phyloP scores from a whole-genome alignment of 805 yeast genomes.

The Lachancea waltii region DNA sequence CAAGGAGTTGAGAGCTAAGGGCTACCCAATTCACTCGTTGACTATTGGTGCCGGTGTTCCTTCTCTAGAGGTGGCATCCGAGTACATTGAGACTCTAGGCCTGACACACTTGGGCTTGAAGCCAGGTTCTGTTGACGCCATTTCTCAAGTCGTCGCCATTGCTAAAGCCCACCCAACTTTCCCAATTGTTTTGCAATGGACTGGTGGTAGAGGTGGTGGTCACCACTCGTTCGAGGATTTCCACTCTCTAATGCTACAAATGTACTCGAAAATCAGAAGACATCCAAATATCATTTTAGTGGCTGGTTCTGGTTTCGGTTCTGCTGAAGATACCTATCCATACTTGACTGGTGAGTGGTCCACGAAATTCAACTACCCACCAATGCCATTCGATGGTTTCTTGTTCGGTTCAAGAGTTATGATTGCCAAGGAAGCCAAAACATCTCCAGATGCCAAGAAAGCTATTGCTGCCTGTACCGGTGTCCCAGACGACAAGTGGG shows the following conservation, averaged over 20 bases:
- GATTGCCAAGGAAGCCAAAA: slow-evolving; percentile 94
- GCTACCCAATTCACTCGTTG: slow-evolving; percentile 92
- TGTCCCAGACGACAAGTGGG: slow-evolving; percentile 87
- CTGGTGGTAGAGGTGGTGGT: slow-evolving; percentile 99
- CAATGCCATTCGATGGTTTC: slow-evolving; percentile 99
- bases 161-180: slow-evolving; percentile 93
- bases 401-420: slow-evolving; percentile 93
- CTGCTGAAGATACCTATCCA: slow-evolving; percentile 94
- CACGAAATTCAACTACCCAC: slow-evolving; percentile 77
- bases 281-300: slow-evolving; percentile 81
- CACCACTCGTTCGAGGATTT: slow-evolving; percentile 98
- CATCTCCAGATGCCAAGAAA: slow-evolving; percentile 88
- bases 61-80: slow-evolving; percentile 92
- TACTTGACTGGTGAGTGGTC: slow-evolving; percentile 98
- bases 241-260: slow-evolving; percentile 95
- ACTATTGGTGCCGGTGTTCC: slow-evolving; percentile 99
- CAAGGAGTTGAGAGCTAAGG: slow-evolving; percentile 78
- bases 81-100: slow-evolving; percentile 88
- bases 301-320: slow-evolving; percentile 98
- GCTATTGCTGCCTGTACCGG: slow-evolving; percentile 89
- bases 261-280: slow-evolving; percentile 92
- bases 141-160: slow-evolving; percentile 75
- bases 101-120: slow-evolving; percentile 91
- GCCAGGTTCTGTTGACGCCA: slow-evolving; percentile 96
- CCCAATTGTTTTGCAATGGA: slow-evolving; percentile 98